A percentile compares a stretch with the other conserved stretches of the same genome.
Conservation (phyloP, 192 early-diverging fungal species). For the Podila epigama region DNA sequence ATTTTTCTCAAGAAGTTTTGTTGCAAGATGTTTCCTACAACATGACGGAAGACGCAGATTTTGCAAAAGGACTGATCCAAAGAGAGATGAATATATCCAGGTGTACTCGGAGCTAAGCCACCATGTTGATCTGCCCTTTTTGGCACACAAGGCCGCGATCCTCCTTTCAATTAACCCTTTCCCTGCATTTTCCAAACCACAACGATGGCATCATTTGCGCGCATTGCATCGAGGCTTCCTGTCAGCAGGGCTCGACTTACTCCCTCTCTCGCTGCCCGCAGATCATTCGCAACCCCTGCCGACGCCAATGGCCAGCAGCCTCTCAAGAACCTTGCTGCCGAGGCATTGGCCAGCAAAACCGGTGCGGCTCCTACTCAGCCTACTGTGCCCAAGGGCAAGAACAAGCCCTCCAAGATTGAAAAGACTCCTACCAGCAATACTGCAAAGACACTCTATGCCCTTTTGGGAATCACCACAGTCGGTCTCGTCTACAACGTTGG, state of each 20-base stretch:
- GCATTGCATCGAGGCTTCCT: conserved; percentile 16
- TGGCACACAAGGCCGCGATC: neutral
- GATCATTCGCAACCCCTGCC: conserved; percentile 30
- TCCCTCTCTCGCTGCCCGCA: conserved; percentile 26
- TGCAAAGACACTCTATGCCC: conserved; percentile 44
- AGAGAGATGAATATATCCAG: no score
- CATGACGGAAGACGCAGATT: no score
- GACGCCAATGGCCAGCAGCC: conserved; percentile 11
- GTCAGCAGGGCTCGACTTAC: conserved; percentile 13
- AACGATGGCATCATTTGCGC: conserved; percentile 42
- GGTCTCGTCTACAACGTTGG: conserved; percentile 56
- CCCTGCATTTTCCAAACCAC: neutral
- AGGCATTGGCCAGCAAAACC: conserved; percentile 53
- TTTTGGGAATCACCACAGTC: conserved; percentile 29
- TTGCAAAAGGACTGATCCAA: no score
- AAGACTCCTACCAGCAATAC: conserved; percentile 49
- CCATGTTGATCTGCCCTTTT: neutral
- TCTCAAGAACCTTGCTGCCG: conserved; percentile 50
- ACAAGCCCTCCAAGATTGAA: conserved; percentile 58
- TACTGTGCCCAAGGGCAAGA: conserved; percentile 59
- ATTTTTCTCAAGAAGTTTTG: no score
- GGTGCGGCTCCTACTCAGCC: conserved; percentile 33
- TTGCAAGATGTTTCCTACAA: no score
- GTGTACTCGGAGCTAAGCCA: conserved; percentile 1
- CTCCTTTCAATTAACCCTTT: neutral